Evolutionary conservation across 2,329 filamentous ascomycete species (phyloP).

Genomic region (Colletotrichum gloeosporioides): DNA sequence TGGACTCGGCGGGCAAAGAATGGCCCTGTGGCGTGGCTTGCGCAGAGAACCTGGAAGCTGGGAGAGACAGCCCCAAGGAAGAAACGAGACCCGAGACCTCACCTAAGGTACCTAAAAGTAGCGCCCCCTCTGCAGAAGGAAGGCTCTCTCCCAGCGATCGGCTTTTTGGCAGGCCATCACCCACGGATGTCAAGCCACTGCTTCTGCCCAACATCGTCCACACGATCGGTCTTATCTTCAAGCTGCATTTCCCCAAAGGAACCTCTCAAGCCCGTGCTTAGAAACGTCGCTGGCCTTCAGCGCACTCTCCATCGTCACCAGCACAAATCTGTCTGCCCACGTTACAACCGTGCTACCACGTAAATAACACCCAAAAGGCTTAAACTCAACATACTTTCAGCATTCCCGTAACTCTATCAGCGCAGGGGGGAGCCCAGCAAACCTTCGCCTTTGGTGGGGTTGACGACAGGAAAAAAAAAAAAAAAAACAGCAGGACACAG

Average conservation of each 20-base stretch:
- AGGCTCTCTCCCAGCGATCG: not conserved
- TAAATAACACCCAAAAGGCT: not conserved
- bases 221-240: not conserved
- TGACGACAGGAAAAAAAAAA: not conserved
- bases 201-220: not conserved
- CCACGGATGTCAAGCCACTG: not conserved
- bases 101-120: not conserved
- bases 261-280: not conserved
- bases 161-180: slow-evolving; percentile 8
- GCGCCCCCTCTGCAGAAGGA: not conserved
- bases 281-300: not conserved
- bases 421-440: not conserved
- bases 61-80: not conserved
- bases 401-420: slow-evolving; percentile 16
- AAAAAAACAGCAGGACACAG: not conserved
- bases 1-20: too few relatives aligned
- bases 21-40: not conserved
- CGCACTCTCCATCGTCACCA: not conserved
- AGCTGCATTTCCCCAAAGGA: not conserved
- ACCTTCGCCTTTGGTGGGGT: not conserved
- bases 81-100: not conserved
- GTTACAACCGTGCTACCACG: not conserved
- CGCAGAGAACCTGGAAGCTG: not conserved
- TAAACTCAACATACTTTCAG: not conserved
- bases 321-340: not conserved